Base-by-base conservation (phyloP, 176 grass and related monocot genomes). In the Avena eriantha region DNA sequence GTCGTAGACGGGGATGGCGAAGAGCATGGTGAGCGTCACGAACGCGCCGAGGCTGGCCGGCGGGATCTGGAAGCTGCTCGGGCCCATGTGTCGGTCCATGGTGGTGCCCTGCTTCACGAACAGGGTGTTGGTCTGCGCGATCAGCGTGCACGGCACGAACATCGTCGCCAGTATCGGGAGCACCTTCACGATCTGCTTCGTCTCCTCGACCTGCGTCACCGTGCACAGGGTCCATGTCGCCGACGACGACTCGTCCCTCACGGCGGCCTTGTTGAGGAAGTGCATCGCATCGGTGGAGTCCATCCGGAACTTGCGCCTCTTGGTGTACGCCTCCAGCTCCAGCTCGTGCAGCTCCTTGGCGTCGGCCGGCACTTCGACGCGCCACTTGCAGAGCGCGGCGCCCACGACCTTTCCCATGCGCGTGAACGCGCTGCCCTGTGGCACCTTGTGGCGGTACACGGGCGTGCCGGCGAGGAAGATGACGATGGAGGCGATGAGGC, bases 21-120 rank as follows among this genome's bases (percentile, higher is more conserved):
- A 3, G 26, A 94, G 89, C 89, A 92, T 91, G 1, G 87, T 82
- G 14, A 94, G 83, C 11, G 89, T 92, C 0, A 91, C 82, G 76
- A 89, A 91, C 35, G 77, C 85, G 18, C 53, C 84, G 2, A 94
- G 89, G 59, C 89, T 91, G 13, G 92, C 92, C 24, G 92, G 86
- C 0, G 92, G 92, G 58, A 94, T 84, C 81, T 91, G 73, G 80
- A 94, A 91, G 55, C 7, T 53, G 0, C 58, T 54, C 0, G 64
- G 43, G 19, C 92, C 89, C 4, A 94, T 72, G 59, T 80, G 85
- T 19, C 89, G 81, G 53, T 92, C 13, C 53, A 94, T 73, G 10
- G 81, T 92, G 2, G 47, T 82, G n/a, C 92, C 92, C 83, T 94
- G 92, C 87, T 94, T 94, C 50, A 94, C 83, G 76, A 94, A 94